phyloP scores from a whole-genome alignment of 2,329 filamentous ascomycete species.

The Coleophoma eucalyptorum region DNA sequence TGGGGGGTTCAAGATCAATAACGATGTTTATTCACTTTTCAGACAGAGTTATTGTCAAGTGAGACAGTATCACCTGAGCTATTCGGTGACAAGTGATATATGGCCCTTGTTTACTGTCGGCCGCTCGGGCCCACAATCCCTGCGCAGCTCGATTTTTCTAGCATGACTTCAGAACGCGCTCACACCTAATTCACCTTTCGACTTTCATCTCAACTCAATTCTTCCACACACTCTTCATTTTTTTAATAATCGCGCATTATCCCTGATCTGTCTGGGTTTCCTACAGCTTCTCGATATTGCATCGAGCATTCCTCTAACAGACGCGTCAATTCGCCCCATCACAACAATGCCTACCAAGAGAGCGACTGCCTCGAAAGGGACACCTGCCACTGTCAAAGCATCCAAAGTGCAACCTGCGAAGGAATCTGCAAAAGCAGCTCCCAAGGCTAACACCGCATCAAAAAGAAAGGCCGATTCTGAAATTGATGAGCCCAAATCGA shows the following conservation, averaged over 20 bases:
- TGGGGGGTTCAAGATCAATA: too few species aligned
- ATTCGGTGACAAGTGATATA: too few species aligned
- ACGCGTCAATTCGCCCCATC: neutral
- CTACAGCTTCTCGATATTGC: neutral
- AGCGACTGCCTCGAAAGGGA: slow-evolving; percentile 8
- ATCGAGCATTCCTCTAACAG: neutral
- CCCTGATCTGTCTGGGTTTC: neutral
- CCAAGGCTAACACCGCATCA: slow-evolving; percentile 11
- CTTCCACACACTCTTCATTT: neutral
- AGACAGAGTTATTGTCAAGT: too few species aligned
- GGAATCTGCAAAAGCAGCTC: slow-evolving; percentile 11
- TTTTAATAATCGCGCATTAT: neutral
- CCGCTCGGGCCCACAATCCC: too few species aligned
- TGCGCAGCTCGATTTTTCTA: neutral
- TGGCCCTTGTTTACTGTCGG: too few species aligned
- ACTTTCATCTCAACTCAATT: neutral
- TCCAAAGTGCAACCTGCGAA: slow-evolving; percentile 23
- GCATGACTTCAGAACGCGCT: neutral
- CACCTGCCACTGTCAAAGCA: slow-evolving; percentile 21
- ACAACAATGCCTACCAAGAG: neutral
- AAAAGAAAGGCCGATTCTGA: slow-evolving; percentile 16
- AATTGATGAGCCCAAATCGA: slow-evolving; percentile 13
- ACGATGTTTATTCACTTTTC: too few species aligned
- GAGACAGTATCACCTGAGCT: too few species aligned
- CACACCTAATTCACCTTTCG: neutral